phyloP scores from a whole-genome alignment of 169 alveolate species.

The Besnoitia besnoiti region DNA sequence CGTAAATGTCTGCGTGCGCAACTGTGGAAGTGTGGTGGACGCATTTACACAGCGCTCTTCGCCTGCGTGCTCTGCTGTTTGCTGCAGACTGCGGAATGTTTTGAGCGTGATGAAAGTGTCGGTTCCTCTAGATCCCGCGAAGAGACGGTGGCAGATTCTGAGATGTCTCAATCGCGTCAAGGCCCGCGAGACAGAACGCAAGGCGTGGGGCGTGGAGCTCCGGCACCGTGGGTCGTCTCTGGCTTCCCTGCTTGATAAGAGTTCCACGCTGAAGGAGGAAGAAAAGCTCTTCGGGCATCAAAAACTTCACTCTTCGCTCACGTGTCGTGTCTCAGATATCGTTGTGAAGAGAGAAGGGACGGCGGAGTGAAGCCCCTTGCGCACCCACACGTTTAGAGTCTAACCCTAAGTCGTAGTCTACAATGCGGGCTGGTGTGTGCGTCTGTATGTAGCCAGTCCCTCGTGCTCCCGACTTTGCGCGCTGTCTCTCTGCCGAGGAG shows the following conservation, averaged over 20 bases:
- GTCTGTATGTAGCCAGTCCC: too few relatives aligned
- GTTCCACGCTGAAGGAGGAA: background rate
- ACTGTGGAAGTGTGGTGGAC: too few relatives aligned
- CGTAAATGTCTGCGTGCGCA: too few relatives aligned
- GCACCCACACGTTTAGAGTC: too few relatives aligned
- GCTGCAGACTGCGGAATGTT: background rate
- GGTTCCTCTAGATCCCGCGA: background rate
- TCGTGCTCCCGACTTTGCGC: too few relatives aligned
- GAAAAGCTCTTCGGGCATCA: background rate
- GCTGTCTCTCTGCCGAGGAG: too few relatives aligned
- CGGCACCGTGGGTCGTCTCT: conserved; percentile 18
- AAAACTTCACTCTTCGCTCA: background rate
- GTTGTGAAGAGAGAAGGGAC: background rate
- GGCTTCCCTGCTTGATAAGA: background rate
- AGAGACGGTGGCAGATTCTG: conserved; percentile 2
- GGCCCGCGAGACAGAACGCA: background rate
- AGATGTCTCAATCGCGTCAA: background rate
- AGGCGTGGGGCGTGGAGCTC: conserved; percentile 12
- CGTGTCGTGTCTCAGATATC: background rate
- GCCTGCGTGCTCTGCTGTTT: background rate
- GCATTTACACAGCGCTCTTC: background rate
- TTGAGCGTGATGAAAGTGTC: background rate
- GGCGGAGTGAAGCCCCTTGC: background rate
- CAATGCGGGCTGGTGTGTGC: too few relatives aligned
- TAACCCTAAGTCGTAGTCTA: too few relatives aligned